Conservation (phyloP, 768 basidiomycete species). For the Mycena haematopus region DNA sequence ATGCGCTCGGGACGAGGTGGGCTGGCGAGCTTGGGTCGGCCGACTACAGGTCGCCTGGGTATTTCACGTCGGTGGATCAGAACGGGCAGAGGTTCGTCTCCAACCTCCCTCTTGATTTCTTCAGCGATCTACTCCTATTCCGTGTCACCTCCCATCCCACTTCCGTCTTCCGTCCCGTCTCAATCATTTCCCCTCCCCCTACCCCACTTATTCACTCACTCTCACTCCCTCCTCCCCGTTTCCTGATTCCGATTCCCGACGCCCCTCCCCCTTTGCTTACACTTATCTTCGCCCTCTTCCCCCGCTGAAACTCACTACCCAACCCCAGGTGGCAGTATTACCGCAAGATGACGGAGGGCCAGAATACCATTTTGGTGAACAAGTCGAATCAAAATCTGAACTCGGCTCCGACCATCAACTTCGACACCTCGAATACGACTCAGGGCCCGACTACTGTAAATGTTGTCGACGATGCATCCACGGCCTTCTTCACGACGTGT, state of each 20-base stretch:
- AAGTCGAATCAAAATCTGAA: slow-evolving; percentile 80
- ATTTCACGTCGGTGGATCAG: slow-evolving; percentile 81
- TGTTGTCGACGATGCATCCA: slow-evolving; percentile 65
- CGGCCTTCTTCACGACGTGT: slow-evolving; percentile 74
- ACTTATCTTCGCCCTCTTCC: too few relatives aligned
- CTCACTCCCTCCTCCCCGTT: too few relatives aligned
- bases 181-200: too few relatives aligned
- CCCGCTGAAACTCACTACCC: too few relatives aligned
- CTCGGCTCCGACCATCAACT: slow-evolving; percentile 65
- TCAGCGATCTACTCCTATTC: too few relatives aligned
- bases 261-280: too few relatives aligned
- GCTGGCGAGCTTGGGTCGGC: slow-evolving; percentile 93
- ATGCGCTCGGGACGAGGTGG: slow-evolving; percentile 94
- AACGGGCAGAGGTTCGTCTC: slow-evolving; percentile 65
- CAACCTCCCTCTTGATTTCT: too few relatives aligned
- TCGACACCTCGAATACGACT: slow-evolving; percentile 54
- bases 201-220: too few relatives aligned
- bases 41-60: slow-evolving; percentile 75
- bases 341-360: slow-evolving; percentile 95
- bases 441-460: slow-evolving; percentile 91
- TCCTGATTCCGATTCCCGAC: too few relatives aligned
- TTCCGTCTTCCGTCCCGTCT: too few relatives aligned
- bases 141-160: too few relatives aligned
- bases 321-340: slow-evolving; percentile 97
- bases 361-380: slow-evolving; percentile 89